Evolutionary conservation across 306 rosid species (phyloP).

Genomic region (Glycyrrhiza uralensis): DNA sequence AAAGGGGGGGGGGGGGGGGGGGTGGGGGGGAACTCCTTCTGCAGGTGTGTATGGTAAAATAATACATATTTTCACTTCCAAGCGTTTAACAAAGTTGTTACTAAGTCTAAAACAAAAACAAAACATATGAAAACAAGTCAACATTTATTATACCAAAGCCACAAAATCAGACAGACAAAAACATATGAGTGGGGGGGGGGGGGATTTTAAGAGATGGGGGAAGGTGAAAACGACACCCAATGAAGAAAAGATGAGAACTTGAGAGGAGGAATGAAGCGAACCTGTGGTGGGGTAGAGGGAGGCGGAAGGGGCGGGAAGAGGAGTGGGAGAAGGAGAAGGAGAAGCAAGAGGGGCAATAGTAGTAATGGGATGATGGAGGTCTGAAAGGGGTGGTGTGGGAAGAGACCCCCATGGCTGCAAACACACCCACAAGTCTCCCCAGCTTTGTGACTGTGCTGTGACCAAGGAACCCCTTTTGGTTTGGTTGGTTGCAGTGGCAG

Average conservation of each 20-base stretch:
- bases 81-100: background rate
- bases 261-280: conserved; percentile 13
- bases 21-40: no score
- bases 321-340: conserved; percentile 39
- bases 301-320: conserved; percentile 31
- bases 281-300: conserved; percentile 45
- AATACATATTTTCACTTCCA: background rate
- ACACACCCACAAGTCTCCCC: conserved; percentile 49
- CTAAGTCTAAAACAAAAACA: background rate
- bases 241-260: background rate
- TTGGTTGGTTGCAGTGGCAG: background rate
- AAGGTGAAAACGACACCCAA: conserved; percentile 1
- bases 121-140: background rate
- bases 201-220: background rate
- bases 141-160: background rate
- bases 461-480: background rate
- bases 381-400: conserved; percentile 46
- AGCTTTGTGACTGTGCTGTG: conserved; percentile 44
- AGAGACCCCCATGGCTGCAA: conserved; percentile 61
- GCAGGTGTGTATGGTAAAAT: background rate
- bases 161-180: background rate
- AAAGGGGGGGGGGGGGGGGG: no score
- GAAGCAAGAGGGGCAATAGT: conserved; percentile 57
- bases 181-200: background rate
- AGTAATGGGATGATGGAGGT: no score